phyloP scores from a whole-genome alignment of 768 basidiomycete genomes.

The Tulasnella sp. region DNA sequence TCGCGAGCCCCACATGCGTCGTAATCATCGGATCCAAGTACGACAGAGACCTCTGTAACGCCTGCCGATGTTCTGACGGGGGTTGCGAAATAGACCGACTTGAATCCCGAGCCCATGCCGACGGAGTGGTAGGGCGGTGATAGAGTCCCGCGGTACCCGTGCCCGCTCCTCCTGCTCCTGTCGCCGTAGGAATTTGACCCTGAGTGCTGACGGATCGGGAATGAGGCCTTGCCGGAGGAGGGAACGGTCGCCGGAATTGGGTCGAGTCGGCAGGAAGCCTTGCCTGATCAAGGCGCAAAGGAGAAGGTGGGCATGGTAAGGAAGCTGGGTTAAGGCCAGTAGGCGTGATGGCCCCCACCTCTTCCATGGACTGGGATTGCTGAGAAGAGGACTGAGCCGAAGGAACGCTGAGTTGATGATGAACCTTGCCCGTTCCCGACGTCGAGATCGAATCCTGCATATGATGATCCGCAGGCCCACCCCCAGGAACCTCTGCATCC shows the following conservation, averaged over 20 bases:
- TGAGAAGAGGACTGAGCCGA: not conserved
- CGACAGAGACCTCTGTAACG: constrained; percentile 15
- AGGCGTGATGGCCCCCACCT: constrained; percentile 10
- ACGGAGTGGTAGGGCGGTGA: not conserved
- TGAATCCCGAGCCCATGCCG: constrained; percentile 12
- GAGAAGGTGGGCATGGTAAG: constrained; percentile 11
- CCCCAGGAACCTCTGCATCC: not conserved
- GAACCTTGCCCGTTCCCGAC: not conserved
- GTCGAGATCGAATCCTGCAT: not conserved
- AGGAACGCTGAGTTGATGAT: not conserved
- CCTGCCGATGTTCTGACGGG: constrained; percentile 18
- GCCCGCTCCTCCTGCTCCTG: not conserved
- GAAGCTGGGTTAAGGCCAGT: constrained; percentile 12
- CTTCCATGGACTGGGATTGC: not conserved
- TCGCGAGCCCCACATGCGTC: not conserved
- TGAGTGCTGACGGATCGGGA: constrained; percentile 12
- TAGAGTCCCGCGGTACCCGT: not conserved
- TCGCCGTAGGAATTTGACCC: not conserved
- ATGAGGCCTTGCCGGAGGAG: not conserved
- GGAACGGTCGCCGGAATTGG: constrained; percentile 1
- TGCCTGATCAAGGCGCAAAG: not conserved
- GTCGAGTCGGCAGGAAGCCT: not conserved
- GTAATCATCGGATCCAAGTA: constrained; percentile 16
- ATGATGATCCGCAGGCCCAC: not conserved
- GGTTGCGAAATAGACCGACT: constrained; percentile 20